These are phyloP conservation scores for Mimosa bimucronata DNA, from an alignment of 306 rosid genomes.

Conservation along the genomic window DNA sequence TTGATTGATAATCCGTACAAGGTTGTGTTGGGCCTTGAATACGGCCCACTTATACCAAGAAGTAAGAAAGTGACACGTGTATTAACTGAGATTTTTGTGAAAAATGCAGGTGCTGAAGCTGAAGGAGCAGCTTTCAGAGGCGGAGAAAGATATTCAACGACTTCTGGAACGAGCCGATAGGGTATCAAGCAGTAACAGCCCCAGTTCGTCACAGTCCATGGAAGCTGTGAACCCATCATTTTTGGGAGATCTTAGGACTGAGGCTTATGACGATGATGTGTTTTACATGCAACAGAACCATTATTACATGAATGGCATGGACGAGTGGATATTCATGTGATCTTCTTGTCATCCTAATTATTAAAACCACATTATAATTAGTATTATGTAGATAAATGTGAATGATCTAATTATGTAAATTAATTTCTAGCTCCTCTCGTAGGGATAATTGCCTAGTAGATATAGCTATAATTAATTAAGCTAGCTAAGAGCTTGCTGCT, in stretches of 20 bases:
- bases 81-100: background rate
- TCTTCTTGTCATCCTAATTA: background rate
- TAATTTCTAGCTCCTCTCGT: constrained; percentile 17
- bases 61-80: constrained; percentile 37
- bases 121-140: constrained; percentile 58
- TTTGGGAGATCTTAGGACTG: constrained; percentile 64
- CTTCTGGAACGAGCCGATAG: constrained; percentile 46
- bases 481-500: constrained; percentile 35
- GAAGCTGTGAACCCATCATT: constrained; percentile 59
- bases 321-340: constrained; percentile 63
- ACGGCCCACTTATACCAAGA: constrained; percentile 42
- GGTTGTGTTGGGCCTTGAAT: constrained; percentile 41
- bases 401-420: constrained; percentile 44
- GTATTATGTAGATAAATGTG: constrained; percentile 64
- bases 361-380: background rate
- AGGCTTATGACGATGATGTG: constrained; percentile 53
- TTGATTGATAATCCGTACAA: constrained; percentile 47
- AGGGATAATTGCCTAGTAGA: background rate
- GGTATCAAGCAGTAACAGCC: constrained; percentile 62
- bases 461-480: constrained; percentile 2
- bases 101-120: constrained; percentile 61
- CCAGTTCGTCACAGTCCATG: constrained; percentile 63
- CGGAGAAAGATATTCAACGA: constrained; percentile 66
- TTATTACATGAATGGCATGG: constrained; percentile 58
- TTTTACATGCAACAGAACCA: constrained; percentile 49